Conservation (phyloP, 208 protist genomes). For the Wallacemonas sp. region DNA sequence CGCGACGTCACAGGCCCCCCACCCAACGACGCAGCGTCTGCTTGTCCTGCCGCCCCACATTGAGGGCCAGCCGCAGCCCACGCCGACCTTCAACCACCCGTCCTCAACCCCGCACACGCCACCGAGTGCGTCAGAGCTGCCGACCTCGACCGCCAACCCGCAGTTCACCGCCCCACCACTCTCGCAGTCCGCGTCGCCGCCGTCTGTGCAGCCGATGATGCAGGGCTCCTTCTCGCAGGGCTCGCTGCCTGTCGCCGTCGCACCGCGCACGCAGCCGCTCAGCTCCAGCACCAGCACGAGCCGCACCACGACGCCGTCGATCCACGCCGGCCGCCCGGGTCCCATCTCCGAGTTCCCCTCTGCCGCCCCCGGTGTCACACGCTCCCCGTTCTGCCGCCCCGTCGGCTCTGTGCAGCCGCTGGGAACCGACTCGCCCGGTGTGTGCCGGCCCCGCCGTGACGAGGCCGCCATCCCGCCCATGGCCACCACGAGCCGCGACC, state of each 20-base stretch:
- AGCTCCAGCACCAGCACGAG: slow-evolving; percentile 25
- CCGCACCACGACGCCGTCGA: slow-evolving; percentile 34
- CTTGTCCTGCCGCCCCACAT: slow-evolving; percentile 37
- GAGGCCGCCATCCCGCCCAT: neutral
- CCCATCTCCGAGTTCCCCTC: neutral
- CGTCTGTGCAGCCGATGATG: neutral
- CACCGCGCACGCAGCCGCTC: slow-evolving; percentile 34
- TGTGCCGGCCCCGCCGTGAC: slow-evolving; percentile 14
- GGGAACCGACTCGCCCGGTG: neutral
- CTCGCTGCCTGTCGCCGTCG: slow-evolving; percentile 28
- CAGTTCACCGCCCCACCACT: neutral
- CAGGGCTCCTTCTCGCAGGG: slow-evolving; percentile 13
- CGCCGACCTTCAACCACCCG: slow-evolving; percentile 17
- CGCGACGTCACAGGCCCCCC: slow-evolving; percentile 24
- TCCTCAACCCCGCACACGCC: slow-evolving; percentile 12
- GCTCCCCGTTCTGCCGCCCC: neutral
- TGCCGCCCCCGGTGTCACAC: neutral
- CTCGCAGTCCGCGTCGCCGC: neutral
- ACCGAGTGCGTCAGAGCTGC: slow-evolving; percentile 20
- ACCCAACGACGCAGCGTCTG: slow-evolving; percentile 29
- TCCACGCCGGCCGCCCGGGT: neutral
- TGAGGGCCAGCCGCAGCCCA: slow-evolving; percentile 19
- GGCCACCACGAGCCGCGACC: slow-evolving; percentile 11
- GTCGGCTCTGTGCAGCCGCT: slow-evolving; percentile 3
- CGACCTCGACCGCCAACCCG: slow-evolving; percentile 18